Evolutionary conservation across 495 filamentous ascomycete genomes (phyloP).

Genomic region (Polyplosphaeria fusca): DNA sequence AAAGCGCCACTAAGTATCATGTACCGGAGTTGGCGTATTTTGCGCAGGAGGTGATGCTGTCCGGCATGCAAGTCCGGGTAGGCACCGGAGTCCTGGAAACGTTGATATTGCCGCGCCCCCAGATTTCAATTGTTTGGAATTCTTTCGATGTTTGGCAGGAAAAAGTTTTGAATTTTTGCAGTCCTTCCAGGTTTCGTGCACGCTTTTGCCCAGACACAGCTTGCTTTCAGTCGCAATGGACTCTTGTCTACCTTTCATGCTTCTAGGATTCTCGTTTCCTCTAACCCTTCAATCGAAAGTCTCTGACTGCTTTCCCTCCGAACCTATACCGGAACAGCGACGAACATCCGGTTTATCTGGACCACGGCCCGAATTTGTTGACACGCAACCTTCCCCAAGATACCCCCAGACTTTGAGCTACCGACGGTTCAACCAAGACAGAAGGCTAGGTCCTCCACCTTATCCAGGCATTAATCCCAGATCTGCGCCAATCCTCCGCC

Average conservation of each 20-base stretch:
- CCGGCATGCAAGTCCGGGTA: neutral
- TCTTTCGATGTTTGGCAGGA: neutral
- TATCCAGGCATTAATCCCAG: neutral
- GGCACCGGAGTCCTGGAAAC: neutral
- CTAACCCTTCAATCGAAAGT: slow-evolving; percentile 2
- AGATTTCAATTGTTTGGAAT: neutral
- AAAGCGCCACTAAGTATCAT: neutral
- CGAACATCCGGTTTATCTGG: neutral
- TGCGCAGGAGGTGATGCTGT: neutral
- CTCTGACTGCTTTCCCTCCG: neutral
- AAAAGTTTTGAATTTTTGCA: neutral
- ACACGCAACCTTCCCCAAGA: neutral
- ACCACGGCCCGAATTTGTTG: neutral
- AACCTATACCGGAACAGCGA: neutral
- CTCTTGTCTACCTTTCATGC: slow-evolving; percentile 3
- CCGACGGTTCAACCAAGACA: neutral
- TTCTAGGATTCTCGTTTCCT: neutral
- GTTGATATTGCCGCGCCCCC: neutral
- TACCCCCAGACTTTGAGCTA: neutral
- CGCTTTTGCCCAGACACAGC: neutral
- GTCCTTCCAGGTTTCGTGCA: neutral
- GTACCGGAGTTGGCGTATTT: slow-evolving; percentile 4
- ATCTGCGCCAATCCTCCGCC: neutral
- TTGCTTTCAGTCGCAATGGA: neutral
- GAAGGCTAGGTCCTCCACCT: neutral